phyloP scores from a whole-genome alignment of 768 basidiomycete species.

The Termitomyces sp. region DNA sequence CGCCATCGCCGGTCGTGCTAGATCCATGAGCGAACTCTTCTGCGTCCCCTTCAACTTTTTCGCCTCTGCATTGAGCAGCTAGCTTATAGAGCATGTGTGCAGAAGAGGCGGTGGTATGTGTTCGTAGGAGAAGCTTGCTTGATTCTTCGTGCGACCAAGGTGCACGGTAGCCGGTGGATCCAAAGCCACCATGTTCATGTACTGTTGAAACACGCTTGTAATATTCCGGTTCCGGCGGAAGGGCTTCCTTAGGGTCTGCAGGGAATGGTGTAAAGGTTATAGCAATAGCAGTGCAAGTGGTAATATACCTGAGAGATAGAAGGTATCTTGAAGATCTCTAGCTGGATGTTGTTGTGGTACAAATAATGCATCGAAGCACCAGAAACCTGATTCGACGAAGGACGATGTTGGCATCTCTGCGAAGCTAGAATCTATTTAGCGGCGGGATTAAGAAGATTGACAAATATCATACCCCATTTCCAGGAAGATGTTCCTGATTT shows the following conservation, averaged over 20 bases:
- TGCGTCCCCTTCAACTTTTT: conserved; percentile 38
- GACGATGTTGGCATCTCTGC: conserved; percentile 97
- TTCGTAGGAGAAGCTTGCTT: conserved; percentile 86
- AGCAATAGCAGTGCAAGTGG: background rate
- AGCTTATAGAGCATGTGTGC: conserved; percentile 92
- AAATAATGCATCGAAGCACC: conserved; percentile 98
- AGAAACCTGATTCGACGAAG: conserved; percentile 97
- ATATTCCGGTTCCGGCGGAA: conserved; percentile 75
- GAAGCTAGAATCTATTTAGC: conserved; percentile 52
- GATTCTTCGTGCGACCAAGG: conserved; percentile 95
- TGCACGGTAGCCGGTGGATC: conserved; percentile 94
- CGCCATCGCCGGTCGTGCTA: conserved; percentile 25
- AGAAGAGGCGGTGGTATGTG: conserved; percentile 95
- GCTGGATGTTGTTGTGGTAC: conserved; percentile 99
- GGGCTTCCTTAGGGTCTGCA: conserved; percentile 73
- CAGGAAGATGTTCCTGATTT: conserved; percentile 95
- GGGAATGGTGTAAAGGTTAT: background rate
- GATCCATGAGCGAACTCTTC: conserved; percentile 36
- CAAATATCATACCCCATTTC: conserved; percentile 85
- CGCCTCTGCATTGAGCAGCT: conserved; percentile 75
- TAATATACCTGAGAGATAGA: conserved; percentile 87
- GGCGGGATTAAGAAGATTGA: background rate
- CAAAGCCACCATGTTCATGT: conserved; percentile 85
- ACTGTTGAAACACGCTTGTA: conserved; percentile 79
- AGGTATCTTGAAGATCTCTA: conserved; percentile 95